Base-by-base conservation (phyloP, 148 eudicot species). In the Rhododendron molle region DNA sequence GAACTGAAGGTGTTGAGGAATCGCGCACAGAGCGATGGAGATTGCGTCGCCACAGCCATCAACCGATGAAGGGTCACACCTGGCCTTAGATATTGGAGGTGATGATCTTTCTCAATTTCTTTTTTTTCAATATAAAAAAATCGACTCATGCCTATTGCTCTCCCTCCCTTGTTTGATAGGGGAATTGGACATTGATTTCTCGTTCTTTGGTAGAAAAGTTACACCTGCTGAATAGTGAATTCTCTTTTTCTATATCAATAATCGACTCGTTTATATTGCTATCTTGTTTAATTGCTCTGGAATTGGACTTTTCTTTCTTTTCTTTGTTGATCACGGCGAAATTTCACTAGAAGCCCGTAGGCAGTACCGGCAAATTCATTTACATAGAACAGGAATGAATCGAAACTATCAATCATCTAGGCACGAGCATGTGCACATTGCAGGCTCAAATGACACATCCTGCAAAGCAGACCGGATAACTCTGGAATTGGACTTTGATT, bases 21-120 rank as follows among this genome's bases (percentile, higher is more conserved):
- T 58, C 65, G n/a, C n/a, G n/a, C n/a, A 58, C 5, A 5, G 9
- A 58, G 26, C 65, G 65, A 58, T 58, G 65, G 65, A 67, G 43
- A 76, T 80, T 74, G 12, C 69, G 83, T 81, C 83, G n/a, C 15
- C 72, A 44, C 86, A 84, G 38, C n/a, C 60, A 81, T 90, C 91
- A 50, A 82, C 73, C 21, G 89, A 93, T 87, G 88, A 86, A 30
- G 86, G 78, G 69, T 91, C 92, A 23, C 92, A 92, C 79, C 90
- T 92, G 71, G 94, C 99, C 82, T 91, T 96, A 50, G 99, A 96
- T 82, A 96, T 96, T 84, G 99, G 99, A 94, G 99, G 99, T 96
- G 30, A 34, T 94, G 44, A 44, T 36, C 5, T 21, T 21, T 28
- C 74, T 30, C 36, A 28, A 69, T 28, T 5, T 69, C 12, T 1